These are phyloP conservation scores for Aureobasidium sp. DNA, from an alignment of 2,329 filamentous ascomycete genomes.

Conservation along the genomic window DNA sequence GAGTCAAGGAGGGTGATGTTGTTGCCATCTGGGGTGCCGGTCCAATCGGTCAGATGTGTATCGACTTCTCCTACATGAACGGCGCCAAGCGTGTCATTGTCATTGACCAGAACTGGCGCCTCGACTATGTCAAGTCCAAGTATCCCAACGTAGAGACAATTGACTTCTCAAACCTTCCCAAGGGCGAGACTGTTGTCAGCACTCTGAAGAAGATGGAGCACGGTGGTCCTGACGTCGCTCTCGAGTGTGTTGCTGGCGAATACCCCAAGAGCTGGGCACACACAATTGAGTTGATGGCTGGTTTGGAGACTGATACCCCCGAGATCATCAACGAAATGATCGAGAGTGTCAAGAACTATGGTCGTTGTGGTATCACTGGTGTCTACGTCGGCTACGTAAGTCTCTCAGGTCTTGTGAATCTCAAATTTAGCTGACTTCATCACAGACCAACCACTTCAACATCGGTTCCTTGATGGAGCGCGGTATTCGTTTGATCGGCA, in stretches of 20 bases:
- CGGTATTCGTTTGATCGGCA: constrained; percentile 70
- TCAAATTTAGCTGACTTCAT: constrained; percentile 18
- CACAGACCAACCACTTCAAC: constrained; percentile 68
- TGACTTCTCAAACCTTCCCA: constrained; percentile 60
- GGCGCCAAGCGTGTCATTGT: constrained; percentile 71
- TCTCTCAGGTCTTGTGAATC: constrained; percentile 17
- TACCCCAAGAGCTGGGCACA: constrained; percentile 57
- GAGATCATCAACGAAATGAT: constrained; percentile 78
- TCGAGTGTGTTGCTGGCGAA: constrained; percentile 62
- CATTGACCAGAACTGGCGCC: constrained; percentile 66
- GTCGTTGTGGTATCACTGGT: constrained; percentile 71
- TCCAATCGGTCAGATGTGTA: constrained; percentile 75
- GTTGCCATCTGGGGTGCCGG: constrained; percentile 86
- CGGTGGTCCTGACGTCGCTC: constrained; percentile 65
- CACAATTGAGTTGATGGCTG: constrained; percentile 53
- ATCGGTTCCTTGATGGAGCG: constrained; percentile 78
- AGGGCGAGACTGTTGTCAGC: constrained; percentile 55
- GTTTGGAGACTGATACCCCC: constrained; percentile 76
- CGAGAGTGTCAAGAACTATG: constrained; percentile 62
- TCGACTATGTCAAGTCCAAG: constrained; percentile 60
- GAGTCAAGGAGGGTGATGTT: constrained; percentile 66
- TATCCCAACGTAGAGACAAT: constrained; percentile 61
- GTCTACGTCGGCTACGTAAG: constrained; percentile 55
- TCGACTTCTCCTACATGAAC: constrained; percentile 59
- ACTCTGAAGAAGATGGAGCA: constrained; percentile 67